phyloP scores from a whole-genome alignment of 2,329 filamentous ascomycete genomes.

The Zymoseptoria tritici region DNA sequence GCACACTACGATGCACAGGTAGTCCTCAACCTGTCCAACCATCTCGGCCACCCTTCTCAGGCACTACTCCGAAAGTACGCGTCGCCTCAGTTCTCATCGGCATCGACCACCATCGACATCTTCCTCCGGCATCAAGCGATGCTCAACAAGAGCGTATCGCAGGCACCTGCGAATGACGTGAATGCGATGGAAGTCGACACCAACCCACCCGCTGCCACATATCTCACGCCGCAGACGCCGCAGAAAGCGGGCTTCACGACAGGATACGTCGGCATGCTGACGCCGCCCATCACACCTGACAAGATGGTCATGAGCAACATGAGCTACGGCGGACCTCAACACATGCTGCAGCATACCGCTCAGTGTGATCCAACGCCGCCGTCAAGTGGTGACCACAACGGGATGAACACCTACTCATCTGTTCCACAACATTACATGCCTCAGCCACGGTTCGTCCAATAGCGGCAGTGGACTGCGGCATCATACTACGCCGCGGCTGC shows the following conservation, averaged over 20 bases:
- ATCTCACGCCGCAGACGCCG: constrained; percentile 67
- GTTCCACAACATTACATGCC: constrained; percentile 18
- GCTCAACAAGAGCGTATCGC: constrained; percentile 25
- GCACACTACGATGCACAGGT: constrained; percentile 63
- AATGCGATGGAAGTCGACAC: constrained; percentile 21
- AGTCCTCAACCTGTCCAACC: constrained; percentile 56
- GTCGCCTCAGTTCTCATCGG: constrained; percentile 56
- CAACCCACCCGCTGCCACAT: constrained; percentile 25
- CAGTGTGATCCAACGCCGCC: constrained; percentile 29
- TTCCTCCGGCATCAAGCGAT: constrained; percentile 56
- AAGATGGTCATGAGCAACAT: constrained; percentile 30
- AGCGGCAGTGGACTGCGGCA: constrained; percentile 1
- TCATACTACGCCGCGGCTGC: neutral
- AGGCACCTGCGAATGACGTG: constrained; percentile 18
- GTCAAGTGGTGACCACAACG: constrained; percentile 22
- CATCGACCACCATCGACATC: constrained; percentile 56
- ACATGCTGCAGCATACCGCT: constrained; percentile 18
- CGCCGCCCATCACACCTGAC: constrained; percentile 79
- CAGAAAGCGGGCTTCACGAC: constrained; percentile 63
- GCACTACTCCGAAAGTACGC: constrained; percentile 63
- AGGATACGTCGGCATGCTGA: constrained; percentile 70
- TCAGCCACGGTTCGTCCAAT: constrained; percentile 27
- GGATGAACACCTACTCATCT: constrained; percentile 15
- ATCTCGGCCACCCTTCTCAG: constrained; percentile 59
- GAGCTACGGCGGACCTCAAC: constrained; percentile 20